Base-by-base conservation (phyloP, 2,329 filamentous ascomycete genomes). In the Sporothrix phasma region DNA sequence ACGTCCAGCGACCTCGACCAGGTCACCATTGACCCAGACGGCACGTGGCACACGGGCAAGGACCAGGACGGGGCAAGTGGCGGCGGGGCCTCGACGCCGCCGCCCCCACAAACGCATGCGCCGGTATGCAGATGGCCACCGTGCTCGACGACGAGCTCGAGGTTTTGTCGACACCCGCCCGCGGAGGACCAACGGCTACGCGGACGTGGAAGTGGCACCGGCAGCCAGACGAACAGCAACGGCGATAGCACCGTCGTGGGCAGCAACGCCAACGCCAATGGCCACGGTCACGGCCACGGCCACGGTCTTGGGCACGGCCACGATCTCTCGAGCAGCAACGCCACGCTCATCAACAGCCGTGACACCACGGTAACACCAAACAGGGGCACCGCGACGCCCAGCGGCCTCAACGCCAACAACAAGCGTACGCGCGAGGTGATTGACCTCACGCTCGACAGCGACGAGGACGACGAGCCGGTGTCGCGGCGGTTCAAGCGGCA, bases 11-110 rank as follows among this genome's bases (percentile, higher is more conserved):
- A 83, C 22, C 79, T 88, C 0, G 92, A 97, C 64, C 89, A 96
- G 69, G 92, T 97, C 29, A 92, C 88, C 0, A 90, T 99, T 47
- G 90, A 97, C 70, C 91, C 93, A 1, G 83, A 92, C 68, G 94
- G 93, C 2, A 80, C 81, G 69, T 99, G 94, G 94, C 74, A 75
- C 59, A 72, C 45, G 1, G 67, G 54, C 1, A 65, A 65, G 37
- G 17, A 45, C 2, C 37, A 53, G 19, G 7, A 77, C 78, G 49
- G 71, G 5, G 72, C 69, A 2, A 49, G 37, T 26, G 22, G 37
- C 10, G 34, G 17, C 45, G 22, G 26, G 19, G 3, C n/a, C 22
- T 31, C 22, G 2, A 17, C 49, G 17, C 51, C 58, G 19, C 51
- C 58, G 47, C n/a, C n/a, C n/a, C 46, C 56, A 37, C 45, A 15